These are phyloP conservation scores for Rhynchospora pubera DNA, from an alignment of 176 grass and related monocot species.

Conservation along the genomic window DNA sequence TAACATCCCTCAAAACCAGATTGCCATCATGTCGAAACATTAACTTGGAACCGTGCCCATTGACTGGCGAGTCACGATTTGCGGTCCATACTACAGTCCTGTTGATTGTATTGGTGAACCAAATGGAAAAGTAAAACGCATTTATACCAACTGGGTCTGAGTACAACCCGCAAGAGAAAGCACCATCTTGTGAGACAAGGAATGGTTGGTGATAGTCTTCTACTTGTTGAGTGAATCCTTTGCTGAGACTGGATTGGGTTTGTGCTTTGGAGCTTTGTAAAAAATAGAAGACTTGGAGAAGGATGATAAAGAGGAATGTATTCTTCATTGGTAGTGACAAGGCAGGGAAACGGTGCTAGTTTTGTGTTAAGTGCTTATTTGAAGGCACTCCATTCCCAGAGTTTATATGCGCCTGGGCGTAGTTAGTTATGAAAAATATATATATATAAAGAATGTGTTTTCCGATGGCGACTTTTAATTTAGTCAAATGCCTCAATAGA, in stretches of 20 bases:
- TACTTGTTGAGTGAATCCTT: slow-evolving; percentile 4
- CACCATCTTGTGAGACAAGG: not conserved
- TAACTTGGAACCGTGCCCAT: slow-evolving; percentile 31
- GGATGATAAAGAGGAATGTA: not conserved
- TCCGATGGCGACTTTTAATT: not conserved
- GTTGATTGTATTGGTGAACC: slow-evolving; percentile 29
- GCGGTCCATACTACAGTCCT: slow-evolving; percentile 52
- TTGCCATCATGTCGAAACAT: slow-evolving; percentile 35
- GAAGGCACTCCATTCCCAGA: no score
- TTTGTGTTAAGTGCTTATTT: no score
- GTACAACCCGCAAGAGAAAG: slow-evolving; percentile 31
- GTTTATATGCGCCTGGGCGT: no score
- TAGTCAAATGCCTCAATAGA: not conserved
- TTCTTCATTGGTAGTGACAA: not conserved
- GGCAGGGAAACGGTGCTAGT: not conserved
- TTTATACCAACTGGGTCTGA: slow-evolving; percentile 37
- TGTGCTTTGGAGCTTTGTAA: not conserved
- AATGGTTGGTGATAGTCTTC: slow-evolving; percentile 1
- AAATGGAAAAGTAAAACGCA: slow-evolving; percentile 50
- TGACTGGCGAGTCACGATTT: slow-evolving; percentile 31
- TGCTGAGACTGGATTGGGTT: slow-evolving; percentile 1
- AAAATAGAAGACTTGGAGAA: not conserved
- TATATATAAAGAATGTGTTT: no score
- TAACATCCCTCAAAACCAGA: slow-evolving; percentile 33
- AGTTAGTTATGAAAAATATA: no score